A percentile compares a stretch with the other conserved stretches of the same genome.
These are phyloP conservation scores for Didymosphaeria variabile DNA, from an alignment of 2,329 filamentous ascomycete species.

Conservation along the genomic window DNA sequence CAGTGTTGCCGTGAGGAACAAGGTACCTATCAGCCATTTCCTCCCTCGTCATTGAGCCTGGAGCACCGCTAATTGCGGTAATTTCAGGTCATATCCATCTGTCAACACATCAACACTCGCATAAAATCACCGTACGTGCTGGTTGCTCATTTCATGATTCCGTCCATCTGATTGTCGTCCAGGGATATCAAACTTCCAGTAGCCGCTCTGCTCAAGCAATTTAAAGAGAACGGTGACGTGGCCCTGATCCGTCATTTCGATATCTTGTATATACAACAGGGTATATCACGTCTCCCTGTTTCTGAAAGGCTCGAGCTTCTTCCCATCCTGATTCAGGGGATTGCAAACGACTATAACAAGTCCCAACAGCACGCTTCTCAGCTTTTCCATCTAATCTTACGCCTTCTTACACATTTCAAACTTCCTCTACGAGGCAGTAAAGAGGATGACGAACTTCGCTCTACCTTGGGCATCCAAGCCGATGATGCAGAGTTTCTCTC, in stretches of 20 bases:
- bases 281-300: conserved; percentile 68
- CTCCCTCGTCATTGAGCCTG: not conserved
- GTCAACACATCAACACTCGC: conserved; percentile 75
- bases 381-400: conserved; percentile 84
- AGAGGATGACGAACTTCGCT: conserved; percentile 76
- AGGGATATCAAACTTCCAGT: conserved; percentile 80
- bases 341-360: conserved; percentile 67
- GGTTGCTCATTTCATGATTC: not conserved
- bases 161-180: conserved; percentile 21
- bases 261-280: conserved; percentile 87
- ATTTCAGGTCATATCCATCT: conserved; percentile 69
- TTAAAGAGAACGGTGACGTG: conserved; percentile 75
- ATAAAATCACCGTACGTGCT: conserved; percentile 62
- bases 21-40: conserved; percentile 56
- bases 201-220: conserved; percentile 83
- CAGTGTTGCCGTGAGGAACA: conserved; percentile 79
- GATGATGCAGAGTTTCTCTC: conserved; percentile 79
- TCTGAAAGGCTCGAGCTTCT: conserved; percentile 75
- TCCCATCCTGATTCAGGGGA: conserved; percentile 73
- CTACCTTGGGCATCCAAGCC: conserved; percentile 71
- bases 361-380: conserved; percentile 66
- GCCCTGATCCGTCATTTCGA: conserved; percentile 87
- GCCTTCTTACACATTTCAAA: conserved; percentile 74
- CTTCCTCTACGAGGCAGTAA: conserved; percentile 80
- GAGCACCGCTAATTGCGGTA: conserved; percentile 44